Evolutionary conservation across 805 yeast genomes (phyloP).

Genomic region (Yarrowia porcina): DNA sequence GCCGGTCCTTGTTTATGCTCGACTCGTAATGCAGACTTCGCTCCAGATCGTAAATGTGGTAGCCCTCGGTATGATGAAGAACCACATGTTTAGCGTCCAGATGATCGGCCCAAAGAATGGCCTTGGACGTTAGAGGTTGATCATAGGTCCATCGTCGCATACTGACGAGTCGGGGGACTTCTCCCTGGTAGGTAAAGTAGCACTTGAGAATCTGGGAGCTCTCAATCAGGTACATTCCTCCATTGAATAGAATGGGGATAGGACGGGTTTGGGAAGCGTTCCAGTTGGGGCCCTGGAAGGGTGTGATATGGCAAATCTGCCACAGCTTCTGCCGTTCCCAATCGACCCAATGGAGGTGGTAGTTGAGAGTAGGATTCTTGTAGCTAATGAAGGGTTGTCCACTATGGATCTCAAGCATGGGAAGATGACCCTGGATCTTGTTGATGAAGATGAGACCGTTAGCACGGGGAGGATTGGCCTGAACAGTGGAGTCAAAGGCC

Average conservation of each 20-base stretch:
- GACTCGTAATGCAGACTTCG: background rate
- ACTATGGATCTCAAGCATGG: background rate
- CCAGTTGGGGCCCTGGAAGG: background rate
- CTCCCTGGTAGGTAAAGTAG: background rate
- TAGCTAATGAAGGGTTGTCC: background rate
- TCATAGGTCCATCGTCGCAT: background rate
- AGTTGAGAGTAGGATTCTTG: background rate
- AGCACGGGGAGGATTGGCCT: background rate
- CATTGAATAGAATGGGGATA: slow-evolving; percentile 9
- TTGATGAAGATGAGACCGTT: background rate
- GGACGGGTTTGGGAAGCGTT: slow-evolving; percentile 8
- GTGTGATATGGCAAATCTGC: background rate
- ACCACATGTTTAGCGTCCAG: slow-evolving; percentile 2
- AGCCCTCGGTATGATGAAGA: background rate
- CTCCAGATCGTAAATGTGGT: slow-evolving; percentile 4
- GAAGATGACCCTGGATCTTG: background rate
- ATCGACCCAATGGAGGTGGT: background rate
- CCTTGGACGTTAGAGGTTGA: background rate
- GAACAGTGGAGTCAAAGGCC: background rate
- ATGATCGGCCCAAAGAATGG: slow-evolving; percentile 10
- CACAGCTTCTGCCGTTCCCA: slow-evolving; percentile 1
- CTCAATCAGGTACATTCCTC: slow-evolving; percentile 10
- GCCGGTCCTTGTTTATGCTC: background rate
- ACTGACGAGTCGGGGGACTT: background rate
- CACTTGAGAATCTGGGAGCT: background rate